These are phyloP conservation scores for Rhododendron kiyosumense DNA, from an alignment of 148 eudicot species.

Conservation along the genomic window DNA sequence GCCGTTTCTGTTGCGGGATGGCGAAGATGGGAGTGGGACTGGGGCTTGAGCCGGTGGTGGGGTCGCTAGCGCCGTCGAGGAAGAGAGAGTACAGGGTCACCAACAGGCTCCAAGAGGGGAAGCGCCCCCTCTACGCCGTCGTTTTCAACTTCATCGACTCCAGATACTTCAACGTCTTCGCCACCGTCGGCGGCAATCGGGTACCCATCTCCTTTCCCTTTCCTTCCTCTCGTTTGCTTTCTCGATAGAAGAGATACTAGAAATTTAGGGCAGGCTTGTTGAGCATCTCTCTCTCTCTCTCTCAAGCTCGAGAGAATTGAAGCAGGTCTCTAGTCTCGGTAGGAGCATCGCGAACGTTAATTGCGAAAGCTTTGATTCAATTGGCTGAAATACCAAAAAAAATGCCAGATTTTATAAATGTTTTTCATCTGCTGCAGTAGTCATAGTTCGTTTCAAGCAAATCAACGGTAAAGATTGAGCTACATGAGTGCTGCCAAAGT, in stretches of 20 bases:
- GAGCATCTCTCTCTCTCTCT: no score
- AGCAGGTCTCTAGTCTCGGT: no score
- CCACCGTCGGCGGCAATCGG: slow-evolving; percentile 92
- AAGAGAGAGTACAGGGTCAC: slow-evolving; percentile 89
- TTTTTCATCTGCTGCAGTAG: not conserved
- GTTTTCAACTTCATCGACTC: slow-evolving; percentile 94
- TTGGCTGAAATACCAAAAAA: not conserved
- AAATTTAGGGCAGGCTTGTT: not conserved
- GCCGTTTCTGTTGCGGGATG: slow-evolving; percentile 20
- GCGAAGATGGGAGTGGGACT: slow-evolving; percentile 32
- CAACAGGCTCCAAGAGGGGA: slow-evolving; percentile 92
- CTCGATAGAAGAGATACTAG: not conserved
- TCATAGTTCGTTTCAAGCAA: not conserved
- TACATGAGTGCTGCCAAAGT: not conserved
- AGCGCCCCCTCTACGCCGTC: slow-evolving; percentile 88
- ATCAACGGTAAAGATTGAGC: not conserved
- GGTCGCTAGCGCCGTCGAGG: slow-evolving; percentile 63
- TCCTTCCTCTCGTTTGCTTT: not conserved
- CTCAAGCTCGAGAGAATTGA: no score
- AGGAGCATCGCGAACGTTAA: no score
- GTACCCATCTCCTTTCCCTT: slow-evolving; percentile 20
- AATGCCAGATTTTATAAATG: not conserved
- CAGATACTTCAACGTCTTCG: slow-evolving; percentile 76
- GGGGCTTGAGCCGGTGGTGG: slow-evolving; percentile 87
- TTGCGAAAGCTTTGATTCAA: not conserved